Percentiles rank a stretch among this genome's conserved stretches.
These are phyloP conservation scores for Saccharata proteae DNA, from an alignment of 2,329 filamentous ascomycete genomes.

Conservation along the genomic window DNA sequence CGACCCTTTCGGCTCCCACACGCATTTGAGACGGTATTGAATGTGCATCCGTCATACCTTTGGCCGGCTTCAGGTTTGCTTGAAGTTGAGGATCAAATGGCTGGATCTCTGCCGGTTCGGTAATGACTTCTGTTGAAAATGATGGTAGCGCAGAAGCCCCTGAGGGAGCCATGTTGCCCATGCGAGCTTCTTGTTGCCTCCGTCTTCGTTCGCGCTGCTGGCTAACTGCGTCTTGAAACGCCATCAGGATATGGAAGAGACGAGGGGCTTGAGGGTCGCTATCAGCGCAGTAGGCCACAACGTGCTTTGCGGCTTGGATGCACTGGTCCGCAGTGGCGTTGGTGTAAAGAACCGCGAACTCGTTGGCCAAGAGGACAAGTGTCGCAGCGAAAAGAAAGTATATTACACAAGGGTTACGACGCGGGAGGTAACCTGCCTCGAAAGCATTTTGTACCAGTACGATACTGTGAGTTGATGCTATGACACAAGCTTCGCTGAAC, in stretches of 20 bases:
- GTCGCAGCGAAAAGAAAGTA: conserved; percentile 31
- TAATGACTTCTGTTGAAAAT: too few species aligned
- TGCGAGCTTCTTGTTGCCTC: conserved; percentile 15
- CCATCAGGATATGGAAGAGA: conserved; percentile 24
- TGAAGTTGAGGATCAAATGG: too few species aligned
- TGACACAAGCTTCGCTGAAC: conserved; percentile 31
- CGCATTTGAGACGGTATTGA: too few species aligned
- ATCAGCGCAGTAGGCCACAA: conserved; percentile 29
- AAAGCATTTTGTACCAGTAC: conserved; percentile 28
- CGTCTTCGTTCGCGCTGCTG: conserved; percentile 17
- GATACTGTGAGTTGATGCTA: conserved; percentile 29
- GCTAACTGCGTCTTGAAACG: conserved; percentile 26
- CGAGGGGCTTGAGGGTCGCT: conserved; percentile 28
- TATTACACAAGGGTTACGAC: conserved; percentile 27
- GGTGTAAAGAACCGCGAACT: conserved; percentile 24
- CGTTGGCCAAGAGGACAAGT: conserved; percentile 27
- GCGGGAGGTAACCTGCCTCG: conserved; percentile 28
- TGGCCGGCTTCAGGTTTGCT: too few species aligned
- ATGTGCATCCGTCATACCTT: too few species aligned
- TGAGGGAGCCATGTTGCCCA: conserved; percentile 16
- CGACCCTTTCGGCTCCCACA: too few species aligned
- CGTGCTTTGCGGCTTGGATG: conserved; percentile 25
- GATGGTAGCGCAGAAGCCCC: too few species aligned
- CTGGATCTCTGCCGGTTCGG: too few species aligned
- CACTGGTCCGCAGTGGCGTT: conserved; percentile 23